Conservation (phyloP, 192 early-diverging fungal species). For the Linnemannia schmuckeri region DNA sequence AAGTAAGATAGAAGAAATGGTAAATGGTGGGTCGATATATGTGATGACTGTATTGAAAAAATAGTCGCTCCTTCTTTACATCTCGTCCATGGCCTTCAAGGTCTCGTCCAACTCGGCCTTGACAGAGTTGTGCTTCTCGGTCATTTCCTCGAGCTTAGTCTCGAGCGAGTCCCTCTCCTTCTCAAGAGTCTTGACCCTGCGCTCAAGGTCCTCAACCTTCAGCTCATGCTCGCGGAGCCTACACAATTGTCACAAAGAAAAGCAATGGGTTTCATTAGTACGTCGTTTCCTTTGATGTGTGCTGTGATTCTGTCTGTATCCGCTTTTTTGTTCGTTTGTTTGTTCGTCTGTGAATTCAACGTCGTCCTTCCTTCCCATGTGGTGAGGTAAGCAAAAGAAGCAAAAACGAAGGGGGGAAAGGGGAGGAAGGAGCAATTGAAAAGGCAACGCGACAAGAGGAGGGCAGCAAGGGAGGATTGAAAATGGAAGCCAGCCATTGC, state of each 20-base stretch:
- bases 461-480: background rate
- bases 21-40: background rate
- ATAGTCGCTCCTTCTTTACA: slow-evolving; percentile 62
- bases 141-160: slow-evolving; percentile 73
- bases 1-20: background rate
- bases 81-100: slow-evolving; percentile 78
- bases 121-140: slow-evolving; percentile 66
- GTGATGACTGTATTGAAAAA: background rate
- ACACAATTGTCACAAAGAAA: background rate
- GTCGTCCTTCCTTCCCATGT: background rate
- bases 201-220: slow-evolving; percentile 86
- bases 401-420: background rate
- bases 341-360: background rate
- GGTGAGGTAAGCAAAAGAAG: background rate
- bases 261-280: slow-evolving; percentile 1
- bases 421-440: background rate
- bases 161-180: slow-evolving; percentile 75
- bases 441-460: background rate
- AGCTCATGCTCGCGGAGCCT: slow-evolving; percentile 83
- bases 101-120: slow-evolving; percentile 84
- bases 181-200: slow-evolving; percentile 83
- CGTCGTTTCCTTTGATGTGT: background rate
- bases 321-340: background rate
- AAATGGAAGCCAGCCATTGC: background rate
- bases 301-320: background rate